Percentiles rank a stretch among this genome's conserved stretches.
These are phyloP conservation scores for Corylus americana DNA, from an alignment of 306 rosid species.

Conservation along the genomic window DNA sequence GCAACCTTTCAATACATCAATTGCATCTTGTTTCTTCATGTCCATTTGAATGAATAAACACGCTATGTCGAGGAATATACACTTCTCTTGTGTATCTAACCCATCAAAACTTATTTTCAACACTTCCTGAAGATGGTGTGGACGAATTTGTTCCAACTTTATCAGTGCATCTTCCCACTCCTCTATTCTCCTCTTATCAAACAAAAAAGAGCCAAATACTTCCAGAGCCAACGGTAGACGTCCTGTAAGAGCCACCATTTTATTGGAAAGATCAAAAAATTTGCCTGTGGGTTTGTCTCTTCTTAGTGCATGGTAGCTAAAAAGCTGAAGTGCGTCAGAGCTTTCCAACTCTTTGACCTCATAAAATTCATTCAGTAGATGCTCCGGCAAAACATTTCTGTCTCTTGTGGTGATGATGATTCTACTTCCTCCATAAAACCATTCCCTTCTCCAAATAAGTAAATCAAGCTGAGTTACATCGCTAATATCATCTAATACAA, in stretches of 20 bases:
- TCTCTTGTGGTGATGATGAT: constrained; percentile 62
- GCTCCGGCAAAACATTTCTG: constrained; percentile 17
- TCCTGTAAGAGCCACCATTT: constrained; percentile 51
- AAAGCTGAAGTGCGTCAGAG: constrained; percentile 44
- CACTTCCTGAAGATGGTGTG: constrained; percentile 40
- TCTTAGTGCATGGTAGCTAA: constrained; percentile 57
- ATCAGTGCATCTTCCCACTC: constrained; percentile 47
- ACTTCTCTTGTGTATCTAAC: constrained; percentile 42
- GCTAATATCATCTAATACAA: constrained; percentile 67
- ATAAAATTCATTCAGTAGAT: constrained; percentile 22
- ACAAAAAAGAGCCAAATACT: constrained; percentile 52
- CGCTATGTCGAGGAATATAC: constrained; percentile 58
- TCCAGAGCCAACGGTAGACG: constrained; percentile 62
- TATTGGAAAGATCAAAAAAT: constrained; percentile 20
- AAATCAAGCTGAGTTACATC: constrained; percentile 38
- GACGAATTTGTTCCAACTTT: constrained; percentile 42
- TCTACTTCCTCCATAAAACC: constrained; percentile 59
- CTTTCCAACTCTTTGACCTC: constrained; percentile 46
- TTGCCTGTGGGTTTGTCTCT: constrained; percentile 38
- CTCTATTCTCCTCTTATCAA: constrained; percentile 31
- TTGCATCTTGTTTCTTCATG: constrained; percentile 38
- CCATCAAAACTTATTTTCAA: constrained; percentile 52
- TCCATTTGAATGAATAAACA: constrained; percentile 48
- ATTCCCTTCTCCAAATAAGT: constrained; percentile 38
- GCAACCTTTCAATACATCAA: constrained; percentile 50